These are phyloP conservation scores for Auricularia auricula-judae DNA, from an alignment of 768 basidiomycete genomes.

Conservation along the genomic window DNA sequence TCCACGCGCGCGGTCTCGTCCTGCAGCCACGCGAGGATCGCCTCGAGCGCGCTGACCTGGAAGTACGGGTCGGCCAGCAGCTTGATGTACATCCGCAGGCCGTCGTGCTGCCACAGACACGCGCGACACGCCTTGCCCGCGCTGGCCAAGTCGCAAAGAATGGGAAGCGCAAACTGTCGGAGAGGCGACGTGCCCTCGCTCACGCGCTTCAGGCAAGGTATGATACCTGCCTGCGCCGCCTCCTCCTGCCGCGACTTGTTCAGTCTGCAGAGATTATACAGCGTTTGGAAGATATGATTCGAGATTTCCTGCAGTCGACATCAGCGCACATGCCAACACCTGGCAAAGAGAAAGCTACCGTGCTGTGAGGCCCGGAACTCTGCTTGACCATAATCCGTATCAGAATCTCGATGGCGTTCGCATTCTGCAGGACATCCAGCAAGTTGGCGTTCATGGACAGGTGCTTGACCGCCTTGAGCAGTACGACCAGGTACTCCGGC, in stretches of 20 bases:
- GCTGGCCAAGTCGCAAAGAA: conserved; percentile 90
- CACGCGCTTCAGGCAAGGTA: conserved; percentile 82
- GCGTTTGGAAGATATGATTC: conserved; percentile 94
- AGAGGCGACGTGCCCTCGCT: conserved; percentile 84
- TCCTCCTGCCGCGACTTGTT: conserved; percentile 95
- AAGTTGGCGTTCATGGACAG: conserved; percentile 86
- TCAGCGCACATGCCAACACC: neutral
- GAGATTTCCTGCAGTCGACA: conserved; percentile 66
- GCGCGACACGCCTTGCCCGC: conserved; percentile 89
- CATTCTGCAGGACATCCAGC: conserved; percentile 90
- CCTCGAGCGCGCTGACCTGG: conserved; percentile 85
- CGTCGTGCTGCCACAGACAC: conserved; percentile 87
- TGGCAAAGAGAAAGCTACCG: conserved; percentile 32
- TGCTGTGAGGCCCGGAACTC: conserved; percentile 63
- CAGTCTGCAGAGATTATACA: conserved; percentile 90
- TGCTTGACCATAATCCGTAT: conserved; percentile 76
- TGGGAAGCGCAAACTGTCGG: conserved; percentile 94
- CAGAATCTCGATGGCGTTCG: conserved; percentile 89
- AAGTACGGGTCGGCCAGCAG: conserved; percentile 81
- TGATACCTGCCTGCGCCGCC: conserved; percentile 89
- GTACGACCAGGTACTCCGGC: conserved; percentile 75
- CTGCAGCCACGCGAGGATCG: conserved; percentile 86
- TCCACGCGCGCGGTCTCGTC: conserved; percentile 93
- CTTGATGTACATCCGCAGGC: conserved; percentile 68
- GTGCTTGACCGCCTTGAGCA: conserved; percentile 94